Evolutionary conservation across 331 rosid genomes (phyloP).

Genomic region (Malus hybrid): DNA sequence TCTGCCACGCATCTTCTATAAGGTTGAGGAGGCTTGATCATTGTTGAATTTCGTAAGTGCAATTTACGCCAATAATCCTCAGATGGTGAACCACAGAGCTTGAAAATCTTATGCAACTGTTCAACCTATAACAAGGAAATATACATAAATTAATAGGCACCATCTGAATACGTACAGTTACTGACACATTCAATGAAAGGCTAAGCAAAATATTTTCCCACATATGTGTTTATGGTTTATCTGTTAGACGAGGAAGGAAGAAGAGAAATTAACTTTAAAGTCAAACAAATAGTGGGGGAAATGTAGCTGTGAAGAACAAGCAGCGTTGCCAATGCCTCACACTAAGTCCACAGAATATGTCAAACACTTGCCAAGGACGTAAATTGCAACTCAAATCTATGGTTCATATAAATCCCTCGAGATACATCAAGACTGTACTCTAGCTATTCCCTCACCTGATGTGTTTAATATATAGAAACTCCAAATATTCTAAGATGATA

Average conservation of each 20-base stretch:
- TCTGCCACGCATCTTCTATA: conserved; percentile 64
- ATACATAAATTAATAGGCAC: conserved; percentile 1
- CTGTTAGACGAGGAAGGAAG: background rate
- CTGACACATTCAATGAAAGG: background rate
- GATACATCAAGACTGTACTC: background rate
- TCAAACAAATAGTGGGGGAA: background rate
- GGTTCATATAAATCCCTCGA: background rate
- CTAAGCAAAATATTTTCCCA: background rate
- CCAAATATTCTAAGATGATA: too few relatives aligned
- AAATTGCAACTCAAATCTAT: background rate
- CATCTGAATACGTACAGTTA: background rate
- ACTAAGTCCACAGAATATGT: background rate
- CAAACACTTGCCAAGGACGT: background rate
- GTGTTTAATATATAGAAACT: too few relatives aligned
- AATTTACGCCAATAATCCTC: conserved; percentile 77
- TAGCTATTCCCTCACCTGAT: too few relatives aligned
- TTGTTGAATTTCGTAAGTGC: conserved; percentile 47
- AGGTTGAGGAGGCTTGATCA: conserved; percentile 67
- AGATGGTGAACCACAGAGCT: conserved; percentile 92
- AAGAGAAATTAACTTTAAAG: background rate
- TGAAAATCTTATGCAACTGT: conserved; percentile 83
- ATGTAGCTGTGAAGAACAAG: background rate
- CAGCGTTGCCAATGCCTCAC: background rate
- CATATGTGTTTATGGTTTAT: background rate
- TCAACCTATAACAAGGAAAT: conserved; percentile 58